phyloP scores from a whole-genome alignment of 179 eudicot species.

The Camellia oleifera region DNA sequence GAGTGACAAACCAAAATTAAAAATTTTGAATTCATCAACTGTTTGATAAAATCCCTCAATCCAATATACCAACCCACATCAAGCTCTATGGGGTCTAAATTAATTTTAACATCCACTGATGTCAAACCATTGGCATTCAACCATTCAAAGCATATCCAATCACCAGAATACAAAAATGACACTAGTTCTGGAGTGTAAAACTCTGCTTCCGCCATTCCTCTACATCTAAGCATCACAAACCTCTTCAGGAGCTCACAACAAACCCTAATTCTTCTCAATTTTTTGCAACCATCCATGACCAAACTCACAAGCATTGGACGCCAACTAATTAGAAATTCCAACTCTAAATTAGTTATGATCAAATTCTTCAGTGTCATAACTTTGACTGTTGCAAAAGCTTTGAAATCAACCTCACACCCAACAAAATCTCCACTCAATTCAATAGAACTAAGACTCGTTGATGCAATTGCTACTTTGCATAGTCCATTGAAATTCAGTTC shows the following conservation, averaged over 20 bases:
- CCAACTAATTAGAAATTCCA: neutral
- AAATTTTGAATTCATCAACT: neutral
- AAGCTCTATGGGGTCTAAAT: neutral
- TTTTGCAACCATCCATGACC: neutral
- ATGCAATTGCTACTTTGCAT: neutral
- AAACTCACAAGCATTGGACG: neutral
- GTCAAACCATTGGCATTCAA: neutral
- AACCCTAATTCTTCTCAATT: neutral
- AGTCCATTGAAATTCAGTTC: neutral
- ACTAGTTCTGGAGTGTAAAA: neutral
- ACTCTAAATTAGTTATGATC: neutral
- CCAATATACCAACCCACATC: neutral
- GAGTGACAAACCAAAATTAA: neutral
- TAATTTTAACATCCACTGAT: neutral
- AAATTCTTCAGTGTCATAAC: neutral
- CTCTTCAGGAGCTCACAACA: neutral
- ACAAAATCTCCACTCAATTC: neutral
- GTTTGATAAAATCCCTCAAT: neutral
- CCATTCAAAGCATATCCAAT: neutral
- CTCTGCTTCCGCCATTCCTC: neutral
- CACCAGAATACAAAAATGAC: constrained; percentile 1
- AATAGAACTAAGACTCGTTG: neutral
- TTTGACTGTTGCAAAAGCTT: neutral
- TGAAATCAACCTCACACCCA: fast-evolving
- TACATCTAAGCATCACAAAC: neutral